Base-by-base conservation (phyloP, 2,329 filamentous ascomycete species). In the Coniochaeta pulveracea region DNA sequence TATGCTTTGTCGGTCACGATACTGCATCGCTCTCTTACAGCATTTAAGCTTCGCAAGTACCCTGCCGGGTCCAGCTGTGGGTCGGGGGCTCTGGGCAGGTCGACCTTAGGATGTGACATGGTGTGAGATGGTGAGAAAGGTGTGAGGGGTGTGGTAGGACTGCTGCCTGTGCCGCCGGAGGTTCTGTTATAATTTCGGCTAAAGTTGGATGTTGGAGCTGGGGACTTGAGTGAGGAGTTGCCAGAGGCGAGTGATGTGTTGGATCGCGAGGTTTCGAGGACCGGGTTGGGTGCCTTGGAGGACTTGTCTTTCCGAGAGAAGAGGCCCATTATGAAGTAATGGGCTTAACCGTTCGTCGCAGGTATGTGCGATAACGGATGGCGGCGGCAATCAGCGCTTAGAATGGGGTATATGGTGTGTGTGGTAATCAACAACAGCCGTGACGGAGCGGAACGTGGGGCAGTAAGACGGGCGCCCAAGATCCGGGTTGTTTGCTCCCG, bases 1-100 rank as follows among this genome's bases (percentile, higher is more conserved):
- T 82, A 67, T 8, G 86, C 85, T 62, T 82, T 88, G 41, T 83
- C 72, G 39, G 84, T 69, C 34, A 94, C 67, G 43, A 89, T 61
- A 47, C 63, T 72, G 50, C 74, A 80, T 41, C 86, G 66, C 48
- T 95, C 85, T 41, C 91, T 72, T 17, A 98, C 85, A 18, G 91
- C 77, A 48, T 85, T 77, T 49, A 96, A 75, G 60, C 86, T 95
- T 52, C 84, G 77, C 48, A 98, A 72, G 58, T 96, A 96, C 40
- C 79, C 88, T 16, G 82, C 85, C 14, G 89, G 88, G 54, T 96
- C 85, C 45, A 89, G 67, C 40, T 80, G 71, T 48, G 89, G 88
- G 58, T 96, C 88, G 18, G 89, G 88, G 11, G 86, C 77, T 49
- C 76, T 80, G 32, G 89, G 84, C 30, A 96, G 72, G 42, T 85